Evolutionary conservation across 345 rosid genomes (phyloP).

Genomic region (Camelina hispida): DNA sequence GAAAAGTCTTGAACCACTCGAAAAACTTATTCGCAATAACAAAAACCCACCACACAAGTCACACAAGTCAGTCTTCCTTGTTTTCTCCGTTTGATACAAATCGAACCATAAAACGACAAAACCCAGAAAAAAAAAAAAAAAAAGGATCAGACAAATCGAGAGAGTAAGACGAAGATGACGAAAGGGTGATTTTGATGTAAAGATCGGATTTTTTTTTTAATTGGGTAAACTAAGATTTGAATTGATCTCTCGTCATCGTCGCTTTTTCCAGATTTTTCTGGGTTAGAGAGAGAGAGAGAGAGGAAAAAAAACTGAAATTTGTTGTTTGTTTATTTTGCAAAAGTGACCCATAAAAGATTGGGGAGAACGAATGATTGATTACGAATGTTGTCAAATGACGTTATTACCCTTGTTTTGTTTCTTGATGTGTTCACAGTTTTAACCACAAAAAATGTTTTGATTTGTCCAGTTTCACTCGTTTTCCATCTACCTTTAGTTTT

Average conservation of each 20-base stretch:
- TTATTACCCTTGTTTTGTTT: not conserved
- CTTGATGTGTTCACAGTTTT: not conserved
- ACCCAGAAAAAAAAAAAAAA: slow-evolving; percentile 2
- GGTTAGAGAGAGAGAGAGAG: not conserved
- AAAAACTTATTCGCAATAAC: not conserved
- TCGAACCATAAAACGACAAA: slow-evolving; percentile 30
- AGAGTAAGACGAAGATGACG: slow-evolving; percentile 13
- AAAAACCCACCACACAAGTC: not conserved
- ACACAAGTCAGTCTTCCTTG: slow-evolving; percentile 11
- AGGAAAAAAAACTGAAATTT: slow-evolving; percentile 2
- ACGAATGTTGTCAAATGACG: not conserved
- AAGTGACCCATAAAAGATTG: slow-evolving; percentile 16
- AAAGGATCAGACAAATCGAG: not conserved
- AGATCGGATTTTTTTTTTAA: slow-evolving; percentile 3
- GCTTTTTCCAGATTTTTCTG: not conserved
- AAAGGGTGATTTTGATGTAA: not conserved
- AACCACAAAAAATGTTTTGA: not conserved
- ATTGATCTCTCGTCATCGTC: slow-evolving; percentile 4
- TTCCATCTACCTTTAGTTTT: no score
- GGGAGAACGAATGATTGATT: not conserved
- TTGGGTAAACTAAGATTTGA: not conserved
- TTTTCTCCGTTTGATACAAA: slow-evolving; percentile 33
- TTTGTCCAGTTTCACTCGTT: no score
- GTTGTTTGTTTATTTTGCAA: not conserved
- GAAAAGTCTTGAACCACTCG: slow-evolving; percentile 8